Conservation (phyloP, 306 rosid genomes). For the Gastrolobium bilobum region DNA sequence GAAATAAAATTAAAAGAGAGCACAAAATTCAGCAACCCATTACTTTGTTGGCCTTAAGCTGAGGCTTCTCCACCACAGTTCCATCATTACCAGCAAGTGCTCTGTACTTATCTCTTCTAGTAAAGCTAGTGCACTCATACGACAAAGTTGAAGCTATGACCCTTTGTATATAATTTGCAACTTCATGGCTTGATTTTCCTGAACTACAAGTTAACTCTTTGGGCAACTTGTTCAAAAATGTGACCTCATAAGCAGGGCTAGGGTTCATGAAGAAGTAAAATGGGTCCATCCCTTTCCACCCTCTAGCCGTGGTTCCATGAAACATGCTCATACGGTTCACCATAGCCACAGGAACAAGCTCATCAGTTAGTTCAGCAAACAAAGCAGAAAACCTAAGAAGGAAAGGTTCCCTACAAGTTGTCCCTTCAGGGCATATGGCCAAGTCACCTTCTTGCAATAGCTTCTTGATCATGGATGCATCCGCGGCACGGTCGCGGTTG, state of each 20-base stretch:
- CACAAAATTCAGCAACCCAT: slow-evolving; percentile 67
- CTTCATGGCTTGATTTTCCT: slow-evolving; percentile 81
- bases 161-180: slow-evolving; percentile 88
- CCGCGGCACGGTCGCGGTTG: slow-evolving; percentile 66
- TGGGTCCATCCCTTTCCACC: slow-evolving; percentile 96
- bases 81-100: slow-evolving; percentile 94
- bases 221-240: slow-evolving; percentile 73
- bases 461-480: slow-evolving; percentile 79
- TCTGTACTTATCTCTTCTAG: slow-evolving; percentile 80
- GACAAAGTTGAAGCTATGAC: slow-evolving; percentile 75
- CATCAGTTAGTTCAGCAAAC: slow-evolving; percentile 77
- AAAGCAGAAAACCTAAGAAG: slow-evolving; percentile 76
- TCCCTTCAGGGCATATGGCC: slow-evolving; percentile 86
- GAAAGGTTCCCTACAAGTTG: slow-evolving; percentile 88
- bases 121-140: slow-evolving; percentile 79
- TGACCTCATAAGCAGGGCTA: slow-evolving; percentile 81
- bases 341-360: slow-evolving; percentile 93
- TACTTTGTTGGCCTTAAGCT: slow-evolving; percentile 52
- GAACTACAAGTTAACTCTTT: slow-evolving; percentile 67
- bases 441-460: slow-evolving; percentile 79
- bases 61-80: slow-evolving; percentile 56
- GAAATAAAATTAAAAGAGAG: not conserved
- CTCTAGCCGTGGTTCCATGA: slow-evolving; percentile 88
- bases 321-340: slow-evolving; percentile 89
- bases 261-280: slow-evolving; percentile 96